Conservation (phyloP, 1,284 basidiomycete species). For the Hypsizygus ulmarius region DNA sequence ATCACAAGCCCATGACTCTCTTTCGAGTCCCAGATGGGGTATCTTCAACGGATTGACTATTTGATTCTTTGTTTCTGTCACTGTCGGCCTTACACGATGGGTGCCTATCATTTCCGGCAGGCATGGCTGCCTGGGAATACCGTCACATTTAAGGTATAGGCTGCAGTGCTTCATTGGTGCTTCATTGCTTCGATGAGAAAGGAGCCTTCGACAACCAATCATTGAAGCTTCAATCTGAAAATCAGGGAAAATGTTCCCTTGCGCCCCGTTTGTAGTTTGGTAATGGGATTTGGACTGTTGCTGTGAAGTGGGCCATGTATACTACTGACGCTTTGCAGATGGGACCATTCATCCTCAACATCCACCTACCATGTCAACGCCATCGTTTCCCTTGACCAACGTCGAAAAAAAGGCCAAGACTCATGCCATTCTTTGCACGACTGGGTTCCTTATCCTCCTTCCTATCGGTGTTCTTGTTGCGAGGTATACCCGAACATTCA, state of each 20-base stretch:
- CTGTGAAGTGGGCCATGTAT: no score
- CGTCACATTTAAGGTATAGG: not conserved
- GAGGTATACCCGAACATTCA: slow-evolving; percentile 53
- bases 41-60: no score
- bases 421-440: slow-evolving; percentile 50
- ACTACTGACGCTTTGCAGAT: not conserved
- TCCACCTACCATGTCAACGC: slow-evolving; percentile 18
- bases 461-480: slow-evolving; percentile 59
- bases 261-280: not conserved
- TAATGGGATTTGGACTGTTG: slow-evolving; percentile 1
- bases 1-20: no score
- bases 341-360: not conserved
- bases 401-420: slow-evolving; percentile 35
- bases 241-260: not conserved
- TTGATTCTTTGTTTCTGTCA: not conserved
- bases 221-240: slow-evolving; percentile 4
- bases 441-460: slow-evolving; percentile 56
- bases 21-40: no score
- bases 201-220: slow-evolving; percentile 8
- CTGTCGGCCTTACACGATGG: not conserved
- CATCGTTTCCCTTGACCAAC: slow-evolving; percentile 25
- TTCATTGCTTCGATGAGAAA: slow-evolving; percentile 9
- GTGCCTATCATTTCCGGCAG: not conserved
- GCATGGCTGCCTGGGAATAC: slow-evolving; percentile 1
- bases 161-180: no score